These are phyloP conservation scores for Excoecaria agallocha DNA, from an alignment of 345 rosid genomes.

Conservation along the genomic window DNA sequence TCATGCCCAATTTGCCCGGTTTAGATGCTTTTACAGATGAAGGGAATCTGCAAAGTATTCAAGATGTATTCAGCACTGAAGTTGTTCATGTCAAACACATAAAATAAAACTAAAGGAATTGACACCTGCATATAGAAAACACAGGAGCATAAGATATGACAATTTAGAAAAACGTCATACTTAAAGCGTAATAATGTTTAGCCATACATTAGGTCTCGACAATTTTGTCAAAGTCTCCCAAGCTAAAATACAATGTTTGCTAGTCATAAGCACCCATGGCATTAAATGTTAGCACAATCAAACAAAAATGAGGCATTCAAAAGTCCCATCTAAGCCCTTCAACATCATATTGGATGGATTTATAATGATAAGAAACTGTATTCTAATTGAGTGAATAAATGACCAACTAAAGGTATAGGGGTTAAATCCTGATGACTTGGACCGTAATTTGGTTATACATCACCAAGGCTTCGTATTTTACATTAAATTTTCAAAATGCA, in stretches of 20 bases:
- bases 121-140: background rate
- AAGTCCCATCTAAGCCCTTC: background rate
- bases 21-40: slow-evolving; percentile 56
- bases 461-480: background rate
- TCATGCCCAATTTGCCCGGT: slow-evolving; percentile 49
- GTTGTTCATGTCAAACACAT: background rate
- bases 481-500: background rate
- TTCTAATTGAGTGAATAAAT: background rate
- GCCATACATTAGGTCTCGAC: background rate
- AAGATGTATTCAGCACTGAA: slow-evolving; percentile 13
- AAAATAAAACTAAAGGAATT: background rate
- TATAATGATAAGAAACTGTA: background rate
- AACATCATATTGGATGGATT: background rate
- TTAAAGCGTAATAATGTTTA: background rate
- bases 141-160: background rate
- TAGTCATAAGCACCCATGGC: background rate
- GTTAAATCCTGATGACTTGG: background rate
- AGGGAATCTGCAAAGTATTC: slow-evolving; percentile 59
- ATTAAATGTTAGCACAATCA: background rate
- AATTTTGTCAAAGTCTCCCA: background rate
- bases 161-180: background rate
- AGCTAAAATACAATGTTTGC: background rate
- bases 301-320: background rate
- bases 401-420: background rate
- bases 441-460: background rate